These are phyloP conservation scores for Tagetes erecta DNA, from an alignment of 129 eudicot species.

Conservation along the genomic window DNA sequence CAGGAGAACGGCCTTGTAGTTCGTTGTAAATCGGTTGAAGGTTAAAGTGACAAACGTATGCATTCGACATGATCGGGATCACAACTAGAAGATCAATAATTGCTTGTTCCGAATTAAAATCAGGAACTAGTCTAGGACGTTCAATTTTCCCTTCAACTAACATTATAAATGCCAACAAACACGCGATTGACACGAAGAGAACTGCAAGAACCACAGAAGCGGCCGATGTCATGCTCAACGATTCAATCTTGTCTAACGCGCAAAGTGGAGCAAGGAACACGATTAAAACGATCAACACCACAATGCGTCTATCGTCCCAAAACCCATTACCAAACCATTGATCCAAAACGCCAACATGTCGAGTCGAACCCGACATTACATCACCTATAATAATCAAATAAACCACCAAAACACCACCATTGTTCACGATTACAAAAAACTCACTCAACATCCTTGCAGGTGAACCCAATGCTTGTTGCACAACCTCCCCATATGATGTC, in stretches of 20 bases:
- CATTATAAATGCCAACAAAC: conserved; percentile 50
- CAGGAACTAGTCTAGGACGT: conserved; percentile 67
- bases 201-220: conserved; percentile 89
- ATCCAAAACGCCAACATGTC: conserved; percentile 75
- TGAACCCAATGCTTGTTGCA: conserved; percentile 69
- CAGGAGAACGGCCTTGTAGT: conserved; percentile 64
- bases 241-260: conserved; percentile 74
- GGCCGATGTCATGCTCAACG: conserved; percentile 78
- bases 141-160: conserved; percentile 64
- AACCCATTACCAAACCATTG: conserved; percentile 80
- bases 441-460: conserved; percentile 60
- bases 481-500: conserved; percentile 82
- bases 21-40: conserved; percentile 91
- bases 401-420: conserved; percentile 80
- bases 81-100: conserved; percentile 81
- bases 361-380: conserved; percentile 81
- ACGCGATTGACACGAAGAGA: conserved; percentile 66
- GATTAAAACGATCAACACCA: conserved; percentile 55
- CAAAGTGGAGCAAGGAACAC: conserved; percentile 84
- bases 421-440: conserved; percentile 67
- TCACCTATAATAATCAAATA: conserved; percentile 92
- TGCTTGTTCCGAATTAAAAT: conserved; percentile 63
- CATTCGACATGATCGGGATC: conserved; percentile 88
- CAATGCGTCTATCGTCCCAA: conserved; percentile 79
- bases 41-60: conserved; percentile 89